Evolutionary conservation across 345 rosid species (phyloP).

Genomic region (Citrus mangshanensis): DNA sequence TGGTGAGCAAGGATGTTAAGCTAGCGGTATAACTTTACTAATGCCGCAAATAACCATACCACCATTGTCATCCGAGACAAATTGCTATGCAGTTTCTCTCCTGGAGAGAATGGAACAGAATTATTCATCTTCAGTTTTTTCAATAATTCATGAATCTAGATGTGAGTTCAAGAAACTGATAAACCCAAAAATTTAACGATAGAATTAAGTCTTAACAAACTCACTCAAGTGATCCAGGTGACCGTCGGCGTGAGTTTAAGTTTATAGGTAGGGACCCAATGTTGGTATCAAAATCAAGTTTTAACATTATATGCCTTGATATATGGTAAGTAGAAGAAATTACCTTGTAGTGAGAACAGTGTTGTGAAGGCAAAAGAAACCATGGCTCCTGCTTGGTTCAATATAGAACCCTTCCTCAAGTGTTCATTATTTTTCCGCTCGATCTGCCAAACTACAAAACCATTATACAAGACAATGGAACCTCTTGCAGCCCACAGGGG

Average conservation of each 20-base stretch:
- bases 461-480: slow-evolving; percentile 9
- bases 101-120: neutral
- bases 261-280: too few species aligned
- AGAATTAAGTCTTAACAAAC: too few species aligned
- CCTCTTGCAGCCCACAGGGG: slow-evolving; percentile 17
- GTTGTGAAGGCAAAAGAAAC: slow-evolving; percentile 23
- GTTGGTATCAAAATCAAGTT: too few species aligned
- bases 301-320: too few species aligned
- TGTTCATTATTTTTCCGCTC: slow-evolving; percentile 11
- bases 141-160: too few species aligned
- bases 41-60: slow-evolving; percentile 2
- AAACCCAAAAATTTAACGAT: too few species aligned
- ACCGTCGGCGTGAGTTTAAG: too few species aligned
- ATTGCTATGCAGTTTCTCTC: slow-evolving; percentile 20
- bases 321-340: too few species aligned
- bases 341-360: slow-evolving; percentile 26
- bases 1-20: slow-evolving; percentile 21
- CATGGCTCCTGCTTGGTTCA: slow-evolving; percentile 17
- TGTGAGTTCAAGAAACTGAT: too few species aligned
- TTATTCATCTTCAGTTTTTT: too few species aligned
- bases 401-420: neutral
- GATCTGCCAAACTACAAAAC: slow-evolving; percentile 27
- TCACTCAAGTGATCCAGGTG: too few species aligned
- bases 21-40: slow-evolving; percentile 28
- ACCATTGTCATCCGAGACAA: slow-evolving; percentile 19